These are phyloP conservation scores for Escovopsis sp. DNA, from an alignment of 2,329 filamentous ascomycete species.

Conservation along the genomic window DNA sequence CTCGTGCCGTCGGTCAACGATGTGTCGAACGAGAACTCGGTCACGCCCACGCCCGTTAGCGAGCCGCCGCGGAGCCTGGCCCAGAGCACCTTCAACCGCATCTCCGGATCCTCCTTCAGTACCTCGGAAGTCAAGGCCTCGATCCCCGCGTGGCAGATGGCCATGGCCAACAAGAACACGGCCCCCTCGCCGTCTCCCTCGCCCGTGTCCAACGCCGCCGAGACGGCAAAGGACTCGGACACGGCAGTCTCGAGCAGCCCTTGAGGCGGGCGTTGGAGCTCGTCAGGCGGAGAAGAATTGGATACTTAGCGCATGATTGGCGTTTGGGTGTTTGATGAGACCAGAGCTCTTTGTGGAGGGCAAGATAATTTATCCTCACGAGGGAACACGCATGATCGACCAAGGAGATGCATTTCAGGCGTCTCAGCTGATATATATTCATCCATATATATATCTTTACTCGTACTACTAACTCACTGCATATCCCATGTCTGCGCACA, in stretches of 20 bases:
- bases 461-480: too few species aligned
- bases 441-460: slow-evolving; percentile 2
- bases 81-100: slow-evolving; percentile 15
- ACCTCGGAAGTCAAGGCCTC: slow-evolving; percentile 40
- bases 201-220: background rate
- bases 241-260: slow-evolving; percentile 4
- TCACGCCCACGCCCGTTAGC: slow-evolving; percentile 11
- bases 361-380: background rate
- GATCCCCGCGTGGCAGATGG: slow-evolving; percentile 71
- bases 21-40: slow-evolving; percentile 12
- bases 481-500: too few species aligned
- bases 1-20: slow-evolving; percentile 3
- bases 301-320: background rate
- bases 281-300: background rate
- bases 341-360: background rate
- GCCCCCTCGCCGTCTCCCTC: slow-evolving; percentile 6
- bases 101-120: slow-evolving; percentile 24
- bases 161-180: slow-evolving; percentile 49
- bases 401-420: too few species aligned
- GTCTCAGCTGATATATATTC: background rate
- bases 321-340: background rate
- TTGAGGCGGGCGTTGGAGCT: slow-evolving; percentile 1
- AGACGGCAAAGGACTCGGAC: slow-evolving; percentile 1
- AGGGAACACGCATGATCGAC: background rate
- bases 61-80: slow-evolving; percentile 20